These are phyloP conservation scores for Stagonosporopsis vannaccii DNA, from an alignment of 2,329 filamentous ascomycete species.

Conservation along the genomic window DNA sequence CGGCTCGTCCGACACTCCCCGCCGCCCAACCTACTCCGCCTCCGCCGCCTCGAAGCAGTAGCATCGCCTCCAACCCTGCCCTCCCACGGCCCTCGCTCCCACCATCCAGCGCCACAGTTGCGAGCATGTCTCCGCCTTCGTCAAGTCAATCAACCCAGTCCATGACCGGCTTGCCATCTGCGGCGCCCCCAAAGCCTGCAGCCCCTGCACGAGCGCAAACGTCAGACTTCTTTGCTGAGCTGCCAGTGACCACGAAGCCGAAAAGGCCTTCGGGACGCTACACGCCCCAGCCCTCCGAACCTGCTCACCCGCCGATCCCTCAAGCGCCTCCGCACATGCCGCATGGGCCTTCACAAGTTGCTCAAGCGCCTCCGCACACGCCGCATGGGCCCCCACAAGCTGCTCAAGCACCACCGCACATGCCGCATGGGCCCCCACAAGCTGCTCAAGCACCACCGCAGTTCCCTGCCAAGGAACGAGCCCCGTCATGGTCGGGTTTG, in stretches of 20 bases:
- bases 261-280: conserved; percentile 49
- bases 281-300: conserved; percentile 44
- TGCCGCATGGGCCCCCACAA: conserved; percentile 30
- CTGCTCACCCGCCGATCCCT: conserved; percentile 34
- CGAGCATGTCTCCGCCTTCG: conserved; percentile 51
- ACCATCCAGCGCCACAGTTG: conserved; percentile 42
- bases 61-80: conserved; percentile 52
- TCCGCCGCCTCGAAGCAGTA: conserved; percentile 69
- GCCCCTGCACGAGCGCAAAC: conserved; percentile 38
- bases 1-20: conserved; percentile 39
- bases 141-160: conserved; percentile 49
- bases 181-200: conserved; percentile 34
- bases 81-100: conserved; percentile 33
- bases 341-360: conserved; percentile 31
- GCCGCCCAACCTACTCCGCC: conserved; percentile 54
- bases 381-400: conserved; percentile 32
- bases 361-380: conserved; percentile 36
- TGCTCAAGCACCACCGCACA: conserved; percentile 35
- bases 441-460: conserved; percentile 34
- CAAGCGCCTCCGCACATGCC: conserved; percentile 35
- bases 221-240: conserved; percentile 58
- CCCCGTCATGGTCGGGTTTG: conserved; percentile 45
- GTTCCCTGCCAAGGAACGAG: conserved; percentile 43
- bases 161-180: conserved; percentile 39
- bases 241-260: conserved; percentile 55